These are phyloP conservation scores for Aspergillus leporis DNA, from an alignment of 495 filamentous ascomycete genomes.

Conservation along the genomic window DNA sequence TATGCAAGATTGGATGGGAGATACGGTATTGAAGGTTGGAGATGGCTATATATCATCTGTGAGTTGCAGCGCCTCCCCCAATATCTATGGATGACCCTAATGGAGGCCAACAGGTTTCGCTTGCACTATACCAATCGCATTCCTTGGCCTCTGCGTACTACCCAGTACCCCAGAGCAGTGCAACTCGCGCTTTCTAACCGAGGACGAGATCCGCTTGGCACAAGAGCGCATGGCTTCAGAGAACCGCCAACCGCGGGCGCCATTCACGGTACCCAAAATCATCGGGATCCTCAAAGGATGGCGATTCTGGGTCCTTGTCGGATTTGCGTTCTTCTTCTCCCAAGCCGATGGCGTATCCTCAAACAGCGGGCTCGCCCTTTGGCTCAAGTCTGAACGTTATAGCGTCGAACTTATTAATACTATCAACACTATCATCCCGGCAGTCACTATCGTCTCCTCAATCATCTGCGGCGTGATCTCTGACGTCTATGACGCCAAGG, in stretches of 20 bases:
- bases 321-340: slow-evolving; percentile 38
- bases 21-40: slow-evolving; percentile 46
- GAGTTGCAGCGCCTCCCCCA: slow-evolving; percentile 9
- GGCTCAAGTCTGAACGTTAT: slow-evolving; percentile 43
- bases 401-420: slow-evolving; percentile 43
- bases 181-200: slow-evolving; percentile 34
- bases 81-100: background rate
- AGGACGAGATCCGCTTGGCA: slow-evolving; percentile 34
- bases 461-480: slow-evolving; percentile 43
- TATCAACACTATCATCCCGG: slow-evolving; percentile 40
- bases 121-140: slow-evolving; percentile 29
- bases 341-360: slow-evolving; percentile 29
- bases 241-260: slow-evolving; percentile 31
- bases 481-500: slow-evolving; percentile 41
- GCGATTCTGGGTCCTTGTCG: slow-evolving; percentile 28
- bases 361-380: slow-evolving; percentile 35
- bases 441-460: slow-evolving; percentile 43
- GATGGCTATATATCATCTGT: slow-evolving; percentile 52
- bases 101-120: slow-evolving; percentile 27
- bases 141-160: slow-evolving; percentile 33
- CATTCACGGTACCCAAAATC: slow-evolving; percentile 24
- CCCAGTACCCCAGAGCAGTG: slow-evolving; percentile 42
- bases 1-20: slow-evolving; percentile 38
- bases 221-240: slow-evolving; percentile 34
- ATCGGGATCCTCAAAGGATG: slow-evolving; percentile 26